Percentiles rank a stretch among this genome's conserved stretches.
Evolutionary conservation across 2,329 filamentous ascomycete species (phyloP).

Genomic region (Colletotrichum spaethianum): DNA sequence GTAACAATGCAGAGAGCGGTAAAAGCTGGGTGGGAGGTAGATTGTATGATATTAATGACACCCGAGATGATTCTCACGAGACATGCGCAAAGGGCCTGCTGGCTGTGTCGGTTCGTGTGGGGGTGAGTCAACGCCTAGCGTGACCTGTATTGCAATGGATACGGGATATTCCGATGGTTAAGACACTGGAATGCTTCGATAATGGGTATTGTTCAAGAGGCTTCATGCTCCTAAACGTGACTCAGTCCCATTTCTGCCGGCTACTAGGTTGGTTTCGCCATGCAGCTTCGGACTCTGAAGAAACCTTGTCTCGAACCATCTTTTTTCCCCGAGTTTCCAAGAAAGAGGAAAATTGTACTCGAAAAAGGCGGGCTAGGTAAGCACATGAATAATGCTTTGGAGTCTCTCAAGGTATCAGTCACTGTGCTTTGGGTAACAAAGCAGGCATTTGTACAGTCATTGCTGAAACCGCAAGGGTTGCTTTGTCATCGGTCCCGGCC

Average conservation of each 20-base stretch:
- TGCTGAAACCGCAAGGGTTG: conserved; percentile 11
- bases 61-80: conserved; percentile 14
- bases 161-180: neutral
- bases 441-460: conserved; percentile 3
- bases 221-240: neutral
- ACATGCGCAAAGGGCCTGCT: neutral
- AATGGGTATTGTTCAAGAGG: neutral
- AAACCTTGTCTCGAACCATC: neutral
- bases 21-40: neutral
- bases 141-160: neutral
- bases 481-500: conserved; percentile 23
- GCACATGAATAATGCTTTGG: neutral
- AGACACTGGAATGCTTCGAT: neutral
- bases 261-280: neutral
- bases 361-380: neutral
- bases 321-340: neutral
- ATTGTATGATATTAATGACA: conserved; percentile 28
- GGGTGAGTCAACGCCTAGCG: neutral
- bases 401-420: conserved; percentile 2
- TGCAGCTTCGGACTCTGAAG: neutral
- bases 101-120: neutral
- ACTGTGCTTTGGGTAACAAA: neutral
- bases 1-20: conserved; percentile 25
- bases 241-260: neutral
- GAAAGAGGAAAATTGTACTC: neutral